Evolutionary conservation across 1,284 basidiomycete genomes (phyloP), one percentile per base, ranked within the genome.

Genomic region (Chalciporus sp.): DNA sequence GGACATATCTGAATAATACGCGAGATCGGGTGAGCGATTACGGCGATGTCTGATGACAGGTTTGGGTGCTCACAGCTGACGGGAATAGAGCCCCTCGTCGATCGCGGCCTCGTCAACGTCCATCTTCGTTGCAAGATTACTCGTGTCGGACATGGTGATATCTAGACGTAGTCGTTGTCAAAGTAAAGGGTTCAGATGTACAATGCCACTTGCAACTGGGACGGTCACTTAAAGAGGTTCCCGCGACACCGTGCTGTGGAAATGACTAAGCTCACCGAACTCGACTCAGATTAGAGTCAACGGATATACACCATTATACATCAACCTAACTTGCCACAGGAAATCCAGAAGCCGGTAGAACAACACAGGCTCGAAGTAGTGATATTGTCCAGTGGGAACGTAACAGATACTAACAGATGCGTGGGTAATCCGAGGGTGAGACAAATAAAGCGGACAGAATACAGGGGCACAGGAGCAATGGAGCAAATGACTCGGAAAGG

Each of bases 61-160:
- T 50, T 23, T 46, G 46, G 51, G 55, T 51, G 76, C 92, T 82
- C 72, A 95, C 94, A 98, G 79, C 79, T 98, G 95, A 66, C 95
- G 90, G 64, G 94, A 96, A 77, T 98, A 98, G 47, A 98, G 80
- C 56, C 94, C 92, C 79, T 96, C 94, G 71, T 92, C 90, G 72
- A 92, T 92, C 58, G 87, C 81, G 35, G 86, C 80, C 72, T 92
- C 90, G 72, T 92, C 90, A 60, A 92, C 81, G 59, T 92, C 90
- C 90, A 92, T 92, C 63, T 82, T 82, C 28, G 77, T 73, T 49
- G 75, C 68, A 43, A 77, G 63, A 60, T 81, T 82, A 23, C 76
- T 72, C 16, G 75, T 59, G 47, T 77, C 74, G 43, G 82, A 72
- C 86, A 88, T 89, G 23, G 52, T 63, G 40, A 43, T 53, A 23